Conservation (phyloP, 148 eudicot species). For the Gaultheria prostrata region DNA sequence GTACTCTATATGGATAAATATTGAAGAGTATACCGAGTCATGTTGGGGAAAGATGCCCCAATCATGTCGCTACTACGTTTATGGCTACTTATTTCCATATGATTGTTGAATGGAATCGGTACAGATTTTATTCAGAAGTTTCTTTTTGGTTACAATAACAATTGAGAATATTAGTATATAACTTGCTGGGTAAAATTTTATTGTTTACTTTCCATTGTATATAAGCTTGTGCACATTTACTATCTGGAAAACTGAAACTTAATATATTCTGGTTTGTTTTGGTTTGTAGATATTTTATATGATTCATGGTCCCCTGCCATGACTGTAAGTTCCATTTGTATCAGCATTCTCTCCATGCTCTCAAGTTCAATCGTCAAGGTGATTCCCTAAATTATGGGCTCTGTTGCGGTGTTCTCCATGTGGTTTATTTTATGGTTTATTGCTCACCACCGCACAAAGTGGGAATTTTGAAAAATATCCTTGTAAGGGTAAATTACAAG, state of each 20-base stretch:
- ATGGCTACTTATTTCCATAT: neutral
- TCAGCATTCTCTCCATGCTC: slow-evolving; percentile 78
- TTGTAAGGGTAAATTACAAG: neutral
- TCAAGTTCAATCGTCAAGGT: slow-evolving; percentile 66
- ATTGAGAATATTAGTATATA: neutral
- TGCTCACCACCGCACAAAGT: neutral
- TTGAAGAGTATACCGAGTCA: neutral
- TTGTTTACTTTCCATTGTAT: neutral
- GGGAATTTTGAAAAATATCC: neutral
- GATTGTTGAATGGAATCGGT: neutral
- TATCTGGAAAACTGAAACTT: neutral
- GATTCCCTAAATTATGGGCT: slow-evolving; percentile 1
- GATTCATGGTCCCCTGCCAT: slow-evolving; percentile 84
- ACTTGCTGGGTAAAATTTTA: neutral
- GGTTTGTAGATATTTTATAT: slow-evolving; percentile 59
- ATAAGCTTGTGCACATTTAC: neutral
- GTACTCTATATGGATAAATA: neutral
- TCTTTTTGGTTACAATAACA: too few species aligned
- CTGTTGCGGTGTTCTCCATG: neutral
- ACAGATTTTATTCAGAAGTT: neutral
- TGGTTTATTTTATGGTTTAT: neutral
- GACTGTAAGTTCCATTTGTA: slow-evolving; percentile 76
- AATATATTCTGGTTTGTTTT: neutral
- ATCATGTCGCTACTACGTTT: neutral
- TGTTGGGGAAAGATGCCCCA: neutral